Evolutionary conservation across 805 yeast genomes (phyloP), one percentile per base, ranked within the genome.

Genomic region (Suhomyces kilbournensis): DNA sequence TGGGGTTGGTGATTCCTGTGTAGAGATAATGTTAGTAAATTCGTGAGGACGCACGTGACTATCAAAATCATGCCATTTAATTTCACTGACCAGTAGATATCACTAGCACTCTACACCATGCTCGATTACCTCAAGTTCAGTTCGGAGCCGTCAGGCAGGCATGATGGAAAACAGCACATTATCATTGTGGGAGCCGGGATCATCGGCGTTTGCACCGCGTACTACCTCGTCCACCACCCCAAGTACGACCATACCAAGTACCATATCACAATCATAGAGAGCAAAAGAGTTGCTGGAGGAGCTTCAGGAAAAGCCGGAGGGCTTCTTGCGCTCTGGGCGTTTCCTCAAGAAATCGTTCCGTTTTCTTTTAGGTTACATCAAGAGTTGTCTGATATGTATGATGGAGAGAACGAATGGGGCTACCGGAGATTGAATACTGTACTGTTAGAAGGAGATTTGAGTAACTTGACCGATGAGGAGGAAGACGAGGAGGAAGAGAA

Each of bases 301-400:
- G 98, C 99, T 17, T 82, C 90, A 42, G 99, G 99, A 51, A 94
- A 93, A 63, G 98, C 99, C 6, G 99, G 98, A 44, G 99, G 99
- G 0, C 76, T 93, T 47, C 71, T 93, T 48, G 97, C 98, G 1
- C 79, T 88, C 20, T 92, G 97, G 96, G 98, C 98, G 0, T 94
- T 94, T 69, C 99, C 99, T 0, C 91, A 87, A 60, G 97, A 90
- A 67, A 83, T 93, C 48, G 98, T 91, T 7, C 94, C 96, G 0
- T 75, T 93, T 50, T 86, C 96, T 46, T 94, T 91, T 71, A 80
- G 82, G 57, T 76, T 93, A 56, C 99, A 93, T 71, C 90, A 86
- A 62, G 86, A 91, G 53, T 77, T 93, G 44, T 82, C 96, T 7
- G 84, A 85, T 53, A 79, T 83, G 70, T 89, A 83, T 68, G 79